Evolutionary conservation across 2,329 filamentous ascomycete species (phyloP), one percentile per base, ranked within the genome.

Genomic region (Bimuria novae-zelandiae): DNA sequence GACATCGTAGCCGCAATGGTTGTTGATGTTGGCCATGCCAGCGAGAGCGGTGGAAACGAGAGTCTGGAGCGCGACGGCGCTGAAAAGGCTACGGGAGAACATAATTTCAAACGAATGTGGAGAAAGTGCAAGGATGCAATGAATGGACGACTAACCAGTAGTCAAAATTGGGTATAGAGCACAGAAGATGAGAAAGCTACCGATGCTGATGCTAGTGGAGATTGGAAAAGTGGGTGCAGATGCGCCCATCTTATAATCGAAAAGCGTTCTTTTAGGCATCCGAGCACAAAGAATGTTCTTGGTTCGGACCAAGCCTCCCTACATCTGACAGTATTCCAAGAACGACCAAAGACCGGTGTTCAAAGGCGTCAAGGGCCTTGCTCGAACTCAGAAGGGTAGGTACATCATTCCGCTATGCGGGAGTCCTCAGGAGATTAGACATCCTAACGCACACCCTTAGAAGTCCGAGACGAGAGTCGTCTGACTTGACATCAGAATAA

Each of bases 81-180:
- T 41, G 48, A 51, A 25, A 27, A 55, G 19, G 29, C 19, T 51
- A 32, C 43, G 48, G 25, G 42, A 41, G 30, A 55, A 46, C 52
- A 55, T 55, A 39, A 16, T 47, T 51, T 49, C 17, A 30, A 41
- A 44, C 21, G 36, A 52, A 22, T 29, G 30, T 41, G 44, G 23
- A 33, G 43, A 50, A 49, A 37, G 45, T 54, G 46, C 41, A 39
- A 32, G 30, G 36, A 43, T 32, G 48, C 52, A 55, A 55, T 43
- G 52, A 55, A 33, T 55, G 52, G 52, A 55, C 52, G 52, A 55
- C 52, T 51, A 55, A 45, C 40, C 52, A 12, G 52, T 55, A 55
- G 52, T 51, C 52, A 51, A 49, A 27, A 37, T 47, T 47, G 44
- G 44, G 33, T 47, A 47, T 47, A 39, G 44, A 29, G 22, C 21